Percentiles rank a stretch among this genome's conserved stretches.
Conservation (phyloP, 805 yeast species). For the Hanseniaspora thailandica region DNA sequence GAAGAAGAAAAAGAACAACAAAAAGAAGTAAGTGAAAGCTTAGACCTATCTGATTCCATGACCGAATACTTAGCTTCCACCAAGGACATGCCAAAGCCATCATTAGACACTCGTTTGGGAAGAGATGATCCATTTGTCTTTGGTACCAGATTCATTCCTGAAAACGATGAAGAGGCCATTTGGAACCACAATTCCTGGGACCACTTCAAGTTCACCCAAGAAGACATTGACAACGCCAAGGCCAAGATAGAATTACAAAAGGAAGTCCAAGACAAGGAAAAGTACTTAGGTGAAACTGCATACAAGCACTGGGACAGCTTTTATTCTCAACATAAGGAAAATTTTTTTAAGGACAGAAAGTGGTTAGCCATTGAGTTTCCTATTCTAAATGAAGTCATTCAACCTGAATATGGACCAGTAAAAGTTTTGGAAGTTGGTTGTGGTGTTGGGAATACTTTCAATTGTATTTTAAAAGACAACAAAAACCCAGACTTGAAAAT, state of each 20-base stretch:
- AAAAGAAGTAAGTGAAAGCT: neutral
- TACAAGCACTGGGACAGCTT: constrained; percentile 92
- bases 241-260: constrained; percentile 62
- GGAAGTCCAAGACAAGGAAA: constrained; percentile 82
- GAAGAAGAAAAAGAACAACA: constrained; percentile 22
- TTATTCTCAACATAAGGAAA: constrained; percentile 79
- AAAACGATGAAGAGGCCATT: constrained; percentile 58
- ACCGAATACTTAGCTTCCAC: constrained; percentile 5
- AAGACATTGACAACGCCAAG: constrained; percentile 65
- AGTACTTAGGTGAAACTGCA: constrained; percentile 65
- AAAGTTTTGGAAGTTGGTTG: constrained; percentile 88
- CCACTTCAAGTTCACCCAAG: constrained; percentile 95
- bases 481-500: constrained; percentile 64
- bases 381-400: constrained; percentile 62
- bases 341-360: constrained; percentile 90
- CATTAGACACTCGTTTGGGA: constrained; percentile 43
- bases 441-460: constrained; percentile 96
- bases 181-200: constrained; percentile 92
- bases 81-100: constrained; percentile 9
- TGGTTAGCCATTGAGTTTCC: constrained; percentile 97
- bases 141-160: constrained; percentile 62
- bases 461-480: constrained; percentile 75
- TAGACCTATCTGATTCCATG: neutral
- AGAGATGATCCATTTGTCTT: constrained; percentile 84
- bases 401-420: constrained; percentile 54